These are phyloP conservation scores for Ramaria rubella DNA, from an alignment of 768 basidiomycete species.

Conservation along the genomic window DNA sequence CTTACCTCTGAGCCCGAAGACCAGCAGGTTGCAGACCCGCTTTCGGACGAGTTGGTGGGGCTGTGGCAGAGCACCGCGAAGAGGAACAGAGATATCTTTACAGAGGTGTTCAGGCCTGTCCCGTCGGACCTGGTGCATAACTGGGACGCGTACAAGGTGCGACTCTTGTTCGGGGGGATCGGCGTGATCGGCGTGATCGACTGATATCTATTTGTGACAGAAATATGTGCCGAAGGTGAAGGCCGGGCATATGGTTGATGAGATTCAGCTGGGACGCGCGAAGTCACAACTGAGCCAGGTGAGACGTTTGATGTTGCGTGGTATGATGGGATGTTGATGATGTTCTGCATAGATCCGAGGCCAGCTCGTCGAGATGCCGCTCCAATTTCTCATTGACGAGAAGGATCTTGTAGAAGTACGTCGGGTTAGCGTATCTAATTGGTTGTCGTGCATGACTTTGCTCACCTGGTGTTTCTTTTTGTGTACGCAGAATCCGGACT, in stretches of 20 bases:
- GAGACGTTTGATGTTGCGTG: neutral
- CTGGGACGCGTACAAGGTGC: constrained; percentile 74
- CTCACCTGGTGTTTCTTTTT: neutral
- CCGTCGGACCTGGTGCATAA: constrained; percentile 76
- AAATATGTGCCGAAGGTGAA: constrained; percentile 69
- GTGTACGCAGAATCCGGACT: constrained; percentile 47
- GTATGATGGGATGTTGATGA: constrained; percentile 5
- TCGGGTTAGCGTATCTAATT: too few species aligned
- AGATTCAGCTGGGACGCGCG: constrained; percentile 56
- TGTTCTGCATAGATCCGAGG: constrained; percentile 38
- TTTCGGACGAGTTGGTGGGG: constrained; percentile 50
- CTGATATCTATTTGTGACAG: constrained; percentile 30
- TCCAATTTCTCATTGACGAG: constrained; percentile 75
- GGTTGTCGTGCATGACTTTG: neutral
- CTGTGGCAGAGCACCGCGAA: constrained; percentile 69
- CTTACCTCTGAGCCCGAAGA: constrained; percentile 57
- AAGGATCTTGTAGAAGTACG: constrained; percentile 47
- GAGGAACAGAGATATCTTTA: constrained; percentile 78
- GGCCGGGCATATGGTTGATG: constrained; percentile 74
- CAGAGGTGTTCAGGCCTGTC: constrained; percentile 80
- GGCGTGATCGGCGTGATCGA: constrained; percentile 6
- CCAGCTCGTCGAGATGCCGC: constrained; percentile 35
- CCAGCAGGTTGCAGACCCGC: constrained; percentile 66
- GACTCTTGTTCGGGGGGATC: too few species aligned
- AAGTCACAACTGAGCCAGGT: constrained; percentile 66